A percentile compares a stretch with the other conserved stretches of the same genome.
Evolutionary conservation across 257 asterid genomes (phyloP).

Genomic region (Plantago major): DNA sequence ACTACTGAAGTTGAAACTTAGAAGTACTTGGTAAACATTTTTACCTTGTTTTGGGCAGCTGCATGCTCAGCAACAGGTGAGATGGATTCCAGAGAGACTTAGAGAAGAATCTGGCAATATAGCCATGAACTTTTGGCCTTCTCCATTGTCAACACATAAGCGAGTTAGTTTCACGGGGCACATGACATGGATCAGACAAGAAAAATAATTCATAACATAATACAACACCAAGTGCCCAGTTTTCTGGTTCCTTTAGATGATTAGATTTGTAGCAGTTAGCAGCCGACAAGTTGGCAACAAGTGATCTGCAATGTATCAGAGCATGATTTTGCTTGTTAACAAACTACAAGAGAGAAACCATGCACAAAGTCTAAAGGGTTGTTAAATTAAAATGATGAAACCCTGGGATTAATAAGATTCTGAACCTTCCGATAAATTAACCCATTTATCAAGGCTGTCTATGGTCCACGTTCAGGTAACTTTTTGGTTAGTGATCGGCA

Average conservation of each 20-base stretch:
- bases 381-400: too few species aligned
- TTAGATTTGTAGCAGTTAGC: constrained; percentile 85
- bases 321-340: too few species aligned
- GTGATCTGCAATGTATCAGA: constrained; percentile 55
- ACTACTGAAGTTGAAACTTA: constrained; percentile 5
- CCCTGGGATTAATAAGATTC: too few species aligned
- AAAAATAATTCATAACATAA: constrained; percentile 10
- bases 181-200: constrained; percentile 8
- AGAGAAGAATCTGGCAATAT: constrained; percentile 25
- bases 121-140: too few species aligned
- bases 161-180: constrained; percentile 14
- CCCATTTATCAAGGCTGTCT: too few species aligned
- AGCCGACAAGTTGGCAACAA: constrained; percentile 84
- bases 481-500: too few species aligned
- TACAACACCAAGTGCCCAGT: constrained; percentile 95
- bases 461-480: too few species aligned
- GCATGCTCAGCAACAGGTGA: too few species aligned
- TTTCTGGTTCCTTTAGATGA: constrained; percentile 75
- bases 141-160: constrained; percentile 43
- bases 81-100: constrained; percentile 97
- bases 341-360: too few species aligned
- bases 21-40: constrained; percentile 1
- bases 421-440: too few species aligned
- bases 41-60: constrained; percentile 80
- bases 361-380: too few species aligned